Conservation (phyloP, 352 stramenopile genomes). For the Phytopythium litorale region DNA sequence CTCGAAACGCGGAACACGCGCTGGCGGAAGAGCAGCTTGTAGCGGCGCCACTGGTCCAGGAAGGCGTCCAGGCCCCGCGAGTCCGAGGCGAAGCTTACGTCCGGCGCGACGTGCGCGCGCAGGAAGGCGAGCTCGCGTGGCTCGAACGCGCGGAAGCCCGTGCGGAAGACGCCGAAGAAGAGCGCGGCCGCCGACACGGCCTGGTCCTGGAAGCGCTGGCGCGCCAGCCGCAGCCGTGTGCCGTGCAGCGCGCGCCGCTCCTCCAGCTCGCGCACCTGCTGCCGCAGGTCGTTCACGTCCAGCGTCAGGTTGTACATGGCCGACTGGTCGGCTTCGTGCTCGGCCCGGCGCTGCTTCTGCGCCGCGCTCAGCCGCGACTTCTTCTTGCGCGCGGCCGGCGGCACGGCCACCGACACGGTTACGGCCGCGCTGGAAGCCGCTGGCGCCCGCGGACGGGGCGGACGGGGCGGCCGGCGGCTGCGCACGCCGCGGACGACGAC, state of each 20-base stretch:
- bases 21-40: slow-evolving; percentile 36
- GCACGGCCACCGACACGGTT: neutral
- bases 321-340: slow-evolving; percentile 19
- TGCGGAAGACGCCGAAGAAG: slow-evolving; percentile 33
- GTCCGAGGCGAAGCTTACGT: slow-evolving; percentile 18
- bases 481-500: too few species aligned
- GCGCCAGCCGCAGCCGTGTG: slow-evolving; percentile 15
- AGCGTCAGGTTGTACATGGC: slow-evolving; percentile 19
- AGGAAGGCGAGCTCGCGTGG: slow-evolving; percentile 18
- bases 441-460: neutral
- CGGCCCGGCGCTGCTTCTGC: slow-evolving; percentile 8
- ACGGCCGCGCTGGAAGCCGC: too few species aligned
- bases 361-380: slow-evolving; percentile 16
- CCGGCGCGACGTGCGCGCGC: slow-evolving; percentile 10
- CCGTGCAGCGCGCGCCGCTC: slow-evolving; percentile 18
- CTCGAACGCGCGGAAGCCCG: slow-evolving; percentile 11
- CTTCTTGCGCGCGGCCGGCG: neutral
- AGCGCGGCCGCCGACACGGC: slow-evolving; percentile 15
- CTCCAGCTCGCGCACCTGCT: slow-evolving; percentile 23
- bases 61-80: slow-evolving; percentile 18
- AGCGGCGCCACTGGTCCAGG: slow-evolving; percentile 40
- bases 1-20: slow-evolving; percentile 16
- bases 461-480: too few species aligned
- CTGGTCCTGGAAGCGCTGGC: slow-evolving; percentile 12
- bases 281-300: slow-evolving; percentile 25